Evolutionary conservation across 495 filamentous ascomycete species (phyloP).

Genomic region (Barbatosphaeria neglecta): DNA sequence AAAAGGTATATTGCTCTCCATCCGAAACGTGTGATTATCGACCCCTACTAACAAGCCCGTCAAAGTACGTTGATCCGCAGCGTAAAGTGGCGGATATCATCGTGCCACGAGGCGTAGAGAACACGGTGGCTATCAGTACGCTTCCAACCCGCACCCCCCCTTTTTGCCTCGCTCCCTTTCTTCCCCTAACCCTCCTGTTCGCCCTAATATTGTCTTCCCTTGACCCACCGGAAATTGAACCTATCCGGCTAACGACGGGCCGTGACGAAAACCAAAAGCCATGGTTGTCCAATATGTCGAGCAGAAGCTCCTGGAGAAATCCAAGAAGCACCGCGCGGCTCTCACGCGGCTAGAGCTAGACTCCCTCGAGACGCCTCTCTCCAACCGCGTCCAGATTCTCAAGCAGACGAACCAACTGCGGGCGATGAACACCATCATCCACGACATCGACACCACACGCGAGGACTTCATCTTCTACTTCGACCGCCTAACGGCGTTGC

Average conservation of each 20-base stretch:
- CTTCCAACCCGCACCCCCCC: neutral
- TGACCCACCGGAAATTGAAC: too few species aligned
- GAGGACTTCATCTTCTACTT: conserved; percentile 98
- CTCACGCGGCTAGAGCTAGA: conserved; percentile 60
- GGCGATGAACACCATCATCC: conserved; percentile 84
- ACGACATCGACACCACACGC: conserved; percentile 62
- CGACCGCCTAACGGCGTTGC: conserved; percentile 68
- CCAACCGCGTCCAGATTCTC: conserved; percentile 58
- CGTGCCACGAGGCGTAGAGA: conserved; percentile 87
- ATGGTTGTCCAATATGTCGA: conserved; percentile 90
- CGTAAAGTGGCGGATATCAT: conserved; percentile 84
- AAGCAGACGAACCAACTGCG: conserved; percentile 63
- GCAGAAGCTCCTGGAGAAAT: conserved; percentile 74
- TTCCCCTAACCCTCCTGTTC: too few species aligned
- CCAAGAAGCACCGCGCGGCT: conserved; percentile 63
- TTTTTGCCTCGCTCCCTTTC: too few species aligned
- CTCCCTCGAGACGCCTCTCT: conserved; percentile 58
- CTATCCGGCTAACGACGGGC: too few species aligned
- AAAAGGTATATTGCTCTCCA: conserved; percentile 30
- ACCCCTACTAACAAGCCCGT: neutral
- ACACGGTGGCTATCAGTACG: conserved; percentile 79
- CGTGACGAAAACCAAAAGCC: conserved; percentile 37
- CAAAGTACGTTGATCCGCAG: conserved; percentile 77
- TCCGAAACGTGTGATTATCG: too few species aligned
- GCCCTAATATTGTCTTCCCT: too few species aligned